Evolutionary conservation across 768 basidiomycete species (phyloP), one percentile per base, ranked within the genome.

Genomic region (Agaricus subrufescens): DNA sequence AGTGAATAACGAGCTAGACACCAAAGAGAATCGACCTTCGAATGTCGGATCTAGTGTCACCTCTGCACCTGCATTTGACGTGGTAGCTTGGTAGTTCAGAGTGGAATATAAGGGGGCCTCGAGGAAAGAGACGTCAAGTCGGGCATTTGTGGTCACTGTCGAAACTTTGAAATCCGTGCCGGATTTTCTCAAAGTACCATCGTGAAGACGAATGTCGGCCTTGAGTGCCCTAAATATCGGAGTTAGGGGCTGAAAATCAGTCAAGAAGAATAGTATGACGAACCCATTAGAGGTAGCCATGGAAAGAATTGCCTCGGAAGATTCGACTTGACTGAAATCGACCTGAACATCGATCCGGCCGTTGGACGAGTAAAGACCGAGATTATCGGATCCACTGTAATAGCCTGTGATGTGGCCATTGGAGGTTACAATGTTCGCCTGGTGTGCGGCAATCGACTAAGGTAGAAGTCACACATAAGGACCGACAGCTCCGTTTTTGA

Each of bases 1-100:
- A 12, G 23, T 50, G 30, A 56, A 45, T 19, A 43, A 30, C 10
- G 46, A 48, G 25, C 15, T 31, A 7, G 55, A 50, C 12, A 27
- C 31, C 11, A 56, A 46, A 7, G 30, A 15, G 34, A 56, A 56
- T 8, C 45, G 55, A 9, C 55, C 55, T 38, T 56, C 48, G 23
- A 56, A 56, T 15, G 55, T 56, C 10, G 48, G 49, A 19, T 56
- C 48, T n/a, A 56, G n/a, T 27, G 25, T 23, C 19, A 56, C 48
- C 11, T 50, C 31, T n/a, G 55, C 55, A n/a, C 48, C 42, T 11
- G 40, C 26, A 34, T 56, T 56, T 8, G 55, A 50, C 4, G 49
- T 56, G 14, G 40, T 6, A 3, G 48, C 55, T 37, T 40, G 48
- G 15, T 50, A 15, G n/a, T 42, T 19, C 30, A 56, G 26, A 2